Conservation (phyloP, 1,139 yeast species). For the Hyphopichia khmerensis region DNA sequence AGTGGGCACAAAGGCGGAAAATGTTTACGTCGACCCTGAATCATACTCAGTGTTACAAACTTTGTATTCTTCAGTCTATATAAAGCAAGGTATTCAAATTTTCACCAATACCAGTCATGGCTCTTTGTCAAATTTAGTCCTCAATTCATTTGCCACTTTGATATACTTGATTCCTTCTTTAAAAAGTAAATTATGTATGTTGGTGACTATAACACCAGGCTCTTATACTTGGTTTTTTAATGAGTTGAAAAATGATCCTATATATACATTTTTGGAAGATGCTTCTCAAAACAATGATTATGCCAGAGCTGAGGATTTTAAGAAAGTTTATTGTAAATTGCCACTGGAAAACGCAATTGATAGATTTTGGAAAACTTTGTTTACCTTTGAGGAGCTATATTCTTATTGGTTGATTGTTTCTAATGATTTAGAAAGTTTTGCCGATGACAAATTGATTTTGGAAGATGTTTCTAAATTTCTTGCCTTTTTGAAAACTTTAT, state of each 20-base stretch:
- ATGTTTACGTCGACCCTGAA: slow-evolving; percentile 7
- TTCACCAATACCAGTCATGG: slow-evolving; percentile 12
- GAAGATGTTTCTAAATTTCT: slow-evolving; percentile 49
- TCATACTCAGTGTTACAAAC: slow-evolving; percentile 10
- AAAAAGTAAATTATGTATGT: slow-evolving; percentile 34
- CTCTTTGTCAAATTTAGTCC: slow-evolving; percentile 11
- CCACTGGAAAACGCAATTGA: slow-evolving; percentile 6
- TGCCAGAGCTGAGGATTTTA: slow-evolving; percentile 14
- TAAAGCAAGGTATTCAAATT: slow-evolving; percentile 19
- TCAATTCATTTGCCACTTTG: slow-evolving; percentile 26
- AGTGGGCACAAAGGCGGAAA: background rate
- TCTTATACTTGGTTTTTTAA: slow-evolving; percentile 30
- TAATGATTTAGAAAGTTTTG: slow-evolving; percentile 64
- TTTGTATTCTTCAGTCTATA: slow-evolving; percentile 24
- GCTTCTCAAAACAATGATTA: slow-evolving; percentile 18
- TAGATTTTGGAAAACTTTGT: slow-evolving; percentile 34
- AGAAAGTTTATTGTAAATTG: slow-evolving; percentile 9
- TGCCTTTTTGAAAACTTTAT: slow-evolving; percentile 51
- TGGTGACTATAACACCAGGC: slow-evolving; percentile 35
- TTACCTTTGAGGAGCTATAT: slow-evolving; percentile 39
- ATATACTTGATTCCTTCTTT: slow-evolving; percentile 29
- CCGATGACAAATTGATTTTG: slow-evolving; percentile 42
- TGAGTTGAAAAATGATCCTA: slow-evolving; percentile 15
- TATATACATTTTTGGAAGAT: slow-evolving; percentile 16
- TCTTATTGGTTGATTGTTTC: slow-evolving; percentile 59